These are phyloP conservation scores for Nadsonia starkeyi-henricii DNA, from an alignment of 1,139 yeast genomes.

Conservation along the genomic window DNA sequence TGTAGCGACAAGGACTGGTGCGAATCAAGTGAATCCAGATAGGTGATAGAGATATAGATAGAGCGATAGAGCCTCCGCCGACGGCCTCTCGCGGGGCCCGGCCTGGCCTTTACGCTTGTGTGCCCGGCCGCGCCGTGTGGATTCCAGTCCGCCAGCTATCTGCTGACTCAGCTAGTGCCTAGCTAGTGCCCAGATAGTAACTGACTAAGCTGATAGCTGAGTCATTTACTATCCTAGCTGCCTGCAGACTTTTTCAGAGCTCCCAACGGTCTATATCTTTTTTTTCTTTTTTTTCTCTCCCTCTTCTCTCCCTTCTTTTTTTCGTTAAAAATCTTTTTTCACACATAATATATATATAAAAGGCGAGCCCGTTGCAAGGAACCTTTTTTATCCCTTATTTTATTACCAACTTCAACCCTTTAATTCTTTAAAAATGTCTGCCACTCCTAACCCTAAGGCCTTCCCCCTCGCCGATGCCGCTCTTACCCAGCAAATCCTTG, in stretches of 20 bases:
- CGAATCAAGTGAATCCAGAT: too few species aligned
- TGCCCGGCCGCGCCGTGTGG: too few species aligned
- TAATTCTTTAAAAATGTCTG: conserved; percentile 16
- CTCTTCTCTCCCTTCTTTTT: neutral
- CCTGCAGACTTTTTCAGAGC: conserved; percentile 4
- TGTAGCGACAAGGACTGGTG: too few species aligned
- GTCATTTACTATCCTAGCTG: too few species aligned
- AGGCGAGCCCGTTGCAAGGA: conserved; percentile 16
- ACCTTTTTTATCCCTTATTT: conserved; percentile 9
- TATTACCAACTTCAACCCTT: neutral
- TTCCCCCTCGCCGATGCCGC: conserved; percentile 97
- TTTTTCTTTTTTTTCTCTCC: neutral
- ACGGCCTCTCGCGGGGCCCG: too few species aligned
- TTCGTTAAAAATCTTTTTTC: neutral
- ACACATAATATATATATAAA: conserved; percentile 5
- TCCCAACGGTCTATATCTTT: neutral
- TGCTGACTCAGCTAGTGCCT: too few species aligned
- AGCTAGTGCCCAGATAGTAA: too few species aligned
- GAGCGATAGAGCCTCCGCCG: too few species aligned
- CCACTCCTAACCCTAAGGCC: conserved; percentile 39
- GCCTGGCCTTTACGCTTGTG: too few species aligned
- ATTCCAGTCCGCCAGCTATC: too few species aligned
- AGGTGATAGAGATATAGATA: too few species aligned
- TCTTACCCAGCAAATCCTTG: conserved; percentile 91
- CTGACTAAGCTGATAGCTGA: too few species aligned